Percentiles rank a stretch among this genome's conserved stretches.
Evolutionary conservation across 1,284 basidiomycete genomes (phyloP).

Genomic region (Ceratobasidium sp.): DNA sequence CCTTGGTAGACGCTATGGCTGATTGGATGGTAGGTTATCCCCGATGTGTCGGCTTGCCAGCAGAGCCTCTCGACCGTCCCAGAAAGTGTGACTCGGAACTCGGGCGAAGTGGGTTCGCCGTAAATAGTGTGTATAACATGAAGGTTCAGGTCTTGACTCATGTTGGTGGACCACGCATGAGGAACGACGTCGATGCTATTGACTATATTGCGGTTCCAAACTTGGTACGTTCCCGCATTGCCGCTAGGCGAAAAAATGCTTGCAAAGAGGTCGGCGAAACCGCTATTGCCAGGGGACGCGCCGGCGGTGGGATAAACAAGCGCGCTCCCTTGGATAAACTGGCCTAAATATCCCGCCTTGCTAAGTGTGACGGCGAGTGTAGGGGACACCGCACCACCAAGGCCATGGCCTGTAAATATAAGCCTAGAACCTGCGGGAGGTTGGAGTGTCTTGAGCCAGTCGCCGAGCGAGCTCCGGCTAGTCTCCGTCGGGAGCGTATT

Average conservation of each 20-base stretch:
- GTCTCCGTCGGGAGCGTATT: neutral
- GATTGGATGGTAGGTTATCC: too few relatives aligned
- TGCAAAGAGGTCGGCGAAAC: conserved; percentile 9
- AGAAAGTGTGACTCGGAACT: too few relatives aligned
- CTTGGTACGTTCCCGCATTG: neutral
- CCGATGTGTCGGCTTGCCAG: too few relatives aligned
- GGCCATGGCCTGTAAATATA: conserved; percentile 43
- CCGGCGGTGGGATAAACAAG: conserved; percentile 18
- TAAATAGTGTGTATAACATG: too few relatives aligned
- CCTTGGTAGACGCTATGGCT: too few relatives aligned
- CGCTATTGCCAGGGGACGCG: conserved; percentile 18
- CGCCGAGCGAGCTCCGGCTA: neutral
- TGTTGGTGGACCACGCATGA: conserved; percentile 6
- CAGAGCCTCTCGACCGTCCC: too few relatives aligned
- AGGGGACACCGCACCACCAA: conserved; percentile 28
- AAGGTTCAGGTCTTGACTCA: too few relatives aligned
- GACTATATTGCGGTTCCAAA: conserved; percentile 31
- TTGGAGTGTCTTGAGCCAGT: neutral
- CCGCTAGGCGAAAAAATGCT: conserved; percentile 6
- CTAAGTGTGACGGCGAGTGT: conserved; percentile 11
- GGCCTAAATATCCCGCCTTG: neutral
- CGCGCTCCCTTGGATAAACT: neutral
- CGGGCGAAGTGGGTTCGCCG: too few relatives aligned
- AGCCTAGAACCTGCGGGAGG: neutral
- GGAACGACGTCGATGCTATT: conserved; percentile 31